Evolutionary conservation across 2,329 filamentous ascomycete genomes (phyloP).

Genomic region (Xylaria sp.): DNA sequence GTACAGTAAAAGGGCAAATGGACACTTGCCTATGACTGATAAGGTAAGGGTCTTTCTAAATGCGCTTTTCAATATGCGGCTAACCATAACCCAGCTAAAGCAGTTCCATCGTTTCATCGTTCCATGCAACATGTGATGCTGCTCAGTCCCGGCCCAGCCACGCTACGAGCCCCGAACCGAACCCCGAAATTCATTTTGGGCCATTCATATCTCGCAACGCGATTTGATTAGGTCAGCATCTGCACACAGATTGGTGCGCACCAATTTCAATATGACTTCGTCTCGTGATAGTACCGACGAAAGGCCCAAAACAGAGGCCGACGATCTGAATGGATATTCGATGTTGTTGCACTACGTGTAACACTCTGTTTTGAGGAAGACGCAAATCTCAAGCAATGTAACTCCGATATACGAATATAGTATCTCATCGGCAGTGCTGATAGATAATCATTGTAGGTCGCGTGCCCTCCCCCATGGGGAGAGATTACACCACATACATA

Average conservation of each 20-base stretch:
- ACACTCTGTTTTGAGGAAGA: not conserved
- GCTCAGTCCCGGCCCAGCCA: not conserved
- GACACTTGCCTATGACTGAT: too few relatives aligned
- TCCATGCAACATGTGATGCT: not conserved
- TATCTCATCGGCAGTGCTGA: not conserved
- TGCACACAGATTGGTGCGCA: conserved; percentile 2
- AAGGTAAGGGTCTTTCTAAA: too few relatives aligned
- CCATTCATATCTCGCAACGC: not conserved
- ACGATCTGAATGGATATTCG: not conserved
- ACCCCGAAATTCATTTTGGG: not conserved
- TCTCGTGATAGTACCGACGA: not conserved
- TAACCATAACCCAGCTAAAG: too few relatives aligned
- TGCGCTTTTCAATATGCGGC: too few relatives aligned
- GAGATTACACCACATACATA: not conserved
- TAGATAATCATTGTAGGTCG: not conserved
- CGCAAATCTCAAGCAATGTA: too few relatives aligned
- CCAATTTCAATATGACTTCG: not conserved
- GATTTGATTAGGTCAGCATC: not conserved
- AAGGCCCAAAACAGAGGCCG: not conserved
- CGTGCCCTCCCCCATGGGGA: not conserved
- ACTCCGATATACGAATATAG: too few relatives aligned
- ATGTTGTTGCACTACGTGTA: not conserved
- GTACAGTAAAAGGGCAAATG: too few relatives aligned
- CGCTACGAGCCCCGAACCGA: not conserved
- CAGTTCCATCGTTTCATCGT: too few relatives aligned